Base-by-base conservation (phyloP, 2,329 filamentous ascomycete genomes). In the Ceratocystis destructans region DNA sequence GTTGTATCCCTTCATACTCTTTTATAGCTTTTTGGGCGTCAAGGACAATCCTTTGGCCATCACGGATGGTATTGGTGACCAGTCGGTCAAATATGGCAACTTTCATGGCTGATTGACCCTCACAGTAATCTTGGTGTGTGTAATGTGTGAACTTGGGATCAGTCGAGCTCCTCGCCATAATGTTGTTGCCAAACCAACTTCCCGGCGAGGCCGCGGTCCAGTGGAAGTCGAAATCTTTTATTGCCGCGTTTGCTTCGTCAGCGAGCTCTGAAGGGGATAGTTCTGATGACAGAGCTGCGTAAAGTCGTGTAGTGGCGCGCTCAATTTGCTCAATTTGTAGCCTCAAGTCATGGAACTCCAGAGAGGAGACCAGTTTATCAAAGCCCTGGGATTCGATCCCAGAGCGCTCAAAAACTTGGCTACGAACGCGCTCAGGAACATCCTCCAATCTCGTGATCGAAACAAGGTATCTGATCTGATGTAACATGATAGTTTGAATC, bases 401-500 rank as follows among this genome's bases (percentile, higher is more conserved):
- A 53, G 50, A 22, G 1, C 61, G 15, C n/a, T 37, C 22, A 17
- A 69, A 61, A 41, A 65, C 33, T n/a, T 37, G 37, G 7, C 25
- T 46, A 8, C 41, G 46, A 25, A 48, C 22, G 31, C 12, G 12
- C 50, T 68, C 48, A 28, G 57, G 57, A 45, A 65, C 25, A 44
- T 61, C 31, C 15, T 55, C 44, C 20, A 68, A 12, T 41, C 66
- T 64, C 8, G 63, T 50, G 17, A 68, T 68, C 2, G 65, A 67
- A n/a, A 69, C 22, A 4, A 70, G 64, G 20, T 70, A 70, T 28
- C 66, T 57, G 17, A 70, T 57, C 45, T 70, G 69, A 17, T 70
- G 69, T 8, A 69, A 8, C 4, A 70, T 25, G 31, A 70, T 66
- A 15, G 64, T 63, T 45, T 68, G 62, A 7, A 64, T 28, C n/a